Conservation (phyloP, 768 basidiomycete species). For the Calvatia gigantea region DNA sequence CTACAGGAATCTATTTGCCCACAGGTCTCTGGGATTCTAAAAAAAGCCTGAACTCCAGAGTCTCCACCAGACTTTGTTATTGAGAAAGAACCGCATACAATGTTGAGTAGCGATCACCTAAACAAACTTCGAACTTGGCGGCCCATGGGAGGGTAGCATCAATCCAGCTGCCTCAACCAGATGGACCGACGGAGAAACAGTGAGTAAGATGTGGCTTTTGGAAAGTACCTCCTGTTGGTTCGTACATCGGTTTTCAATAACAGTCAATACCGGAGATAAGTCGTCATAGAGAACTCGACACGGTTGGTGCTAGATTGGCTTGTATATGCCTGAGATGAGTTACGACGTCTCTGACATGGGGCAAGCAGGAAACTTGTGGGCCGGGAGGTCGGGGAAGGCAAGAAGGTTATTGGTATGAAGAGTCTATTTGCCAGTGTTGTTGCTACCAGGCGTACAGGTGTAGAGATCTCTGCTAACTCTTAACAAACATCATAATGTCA, state of each 20-base stretch:
- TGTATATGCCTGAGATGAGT: not conserved
- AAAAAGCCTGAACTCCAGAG: not conserved
- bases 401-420: too few species aligned
- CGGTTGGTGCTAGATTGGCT: slow-evolving; percentile 20
- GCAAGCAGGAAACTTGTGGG: too few species aligned
- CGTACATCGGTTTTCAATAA: slow-evolving; percentile 21
- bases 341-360: not conserved
- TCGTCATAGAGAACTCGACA: slow-evolving; percentile 23
- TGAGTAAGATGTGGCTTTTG: too few species aligned
- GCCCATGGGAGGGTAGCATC: slow-evolving; percentile 18
- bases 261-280: slow-evolving; percentile 20
- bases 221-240: slow-evolving; percentile 17
- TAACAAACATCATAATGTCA: too few species aligned
- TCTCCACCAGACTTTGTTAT: not conserved
- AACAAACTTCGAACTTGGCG: slow-evolving; percentile 21
- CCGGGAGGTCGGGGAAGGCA: too few species aligned
- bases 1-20: too few species aligned
- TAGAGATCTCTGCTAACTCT: too few species aligned
- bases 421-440: too few species aligned
- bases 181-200: too few species aligned
- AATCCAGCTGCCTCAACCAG: too few species aligned
- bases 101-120: slow-evolving; percentile 25
- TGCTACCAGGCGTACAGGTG: too few species aligned
- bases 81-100: slow-evolving; percentile 14
- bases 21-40: too few species aligned